phyloP scores from a whole-genome alignment of 345 rosid genomes.

The Carallia pectinifolia region DNA sequence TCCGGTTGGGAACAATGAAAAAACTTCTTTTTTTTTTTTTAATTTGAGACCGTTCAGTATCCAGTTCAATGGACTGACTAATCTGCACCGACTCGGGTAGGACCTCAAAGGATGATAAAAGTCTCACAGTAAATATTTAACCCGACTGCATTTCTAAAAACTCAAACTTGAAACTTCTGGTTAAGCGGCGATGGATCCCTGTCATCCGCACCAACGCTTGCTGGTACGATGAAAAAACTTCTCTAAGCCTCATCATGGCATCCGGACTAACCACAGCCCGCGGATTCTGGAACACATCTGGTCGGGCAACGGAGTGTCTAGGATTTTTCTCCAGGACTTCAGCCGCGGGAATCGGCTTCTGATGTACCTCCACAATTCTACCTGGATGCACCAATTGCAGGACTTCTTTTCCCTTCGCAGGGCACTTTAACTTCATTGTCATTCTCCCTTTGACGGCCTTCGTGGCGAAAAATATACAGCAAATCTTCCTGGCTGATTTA shows the following conservation, averaged over 20 bases:
- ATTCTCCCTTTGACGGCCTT: too few species aligned
- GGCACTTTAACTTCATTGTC: conserved; percentile 3
- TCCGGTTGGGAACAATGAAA: conserved; percentile 41
- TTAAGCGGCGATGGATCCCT: too few species aligned
- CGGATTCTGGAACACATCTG: conserved; percentile 47
- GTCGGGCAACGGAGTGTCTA: conserved; percentile 49
- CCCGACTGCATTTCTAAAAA: too few species aligned
- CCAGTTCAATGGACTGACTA: too few species aligned
- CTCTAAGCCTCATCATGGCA: conserved; percentile 31
- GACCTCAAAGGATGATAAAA: too few species aligned
- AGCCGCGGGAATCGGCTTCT: conserved; percentile 35
- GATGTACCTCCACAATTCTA: conserved; percentile 32
- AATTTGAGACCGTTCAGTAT: too few species aligned
- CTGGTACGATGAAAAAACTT: conserved; percentile 21
- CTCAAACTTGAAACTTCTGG: too few species aligned
- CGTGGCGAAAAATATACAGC: too few species aligned
- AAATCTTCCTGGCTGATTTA: neutral
- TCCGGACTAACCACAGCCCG: conserved; percentile 48
- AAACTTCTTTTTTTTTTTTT: neutral
- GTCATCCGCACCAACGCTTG: too few species aligned
- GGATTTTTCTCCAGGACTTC: conserved; percentile 44
- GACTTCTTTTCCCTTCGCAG: conserved; percentile 8
- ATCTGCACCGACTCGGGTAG: too few species aligned
- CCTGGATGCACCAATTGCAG: conserved; percentile 48
- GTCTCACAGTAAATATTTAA: too few species aligned